Percentiles rank a stretch among this genome's conserved stretches.
These are phyloP conservation scores for Paecilomyces fulvus DNA, from an alignment of 2,329 filamentous ascomycete genomes.

Conservation along the genomic window DNA sequence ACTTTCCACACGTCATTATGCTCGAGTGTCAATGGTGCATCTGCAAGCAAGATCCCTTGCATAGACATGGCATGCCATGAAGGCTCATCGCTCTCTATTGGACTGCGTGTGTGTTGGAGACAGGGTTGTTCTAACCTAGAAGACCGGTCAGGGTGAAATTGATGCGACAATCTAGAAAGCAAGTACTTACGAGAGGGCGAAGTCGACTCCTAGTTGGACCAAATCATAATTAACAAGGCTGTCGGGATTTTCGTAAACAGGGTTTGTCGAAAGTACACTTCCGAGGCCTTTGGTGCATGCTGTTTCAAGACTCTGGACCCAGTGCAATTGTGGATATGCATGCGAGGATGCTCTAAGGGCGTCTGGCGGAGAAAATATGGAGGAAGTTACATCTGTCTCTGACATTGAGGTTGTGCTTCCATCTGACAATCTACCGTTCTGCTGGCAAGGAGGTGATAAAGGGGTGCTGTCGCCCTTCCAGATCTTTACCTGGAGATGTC, in stretches of 20 bases:
- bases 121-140: background rate
- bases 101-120: constrained; percentile 1
- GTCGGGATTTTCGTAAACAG: background rate
- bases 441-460: background rate
- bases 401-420: background rate
- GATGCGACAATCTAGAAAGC: background rate
- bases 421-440: background rate
- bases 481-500: background rate
- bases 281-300: background rate
- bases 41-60: constrained; percentile 6
- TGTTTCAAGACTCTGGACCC: background rate
- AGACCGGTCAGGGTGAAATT: background rate
- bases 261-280: background rate
- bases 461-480: background rate
- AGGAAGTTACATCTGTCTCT: background rate
- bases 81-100: background rate
- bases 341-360: background rate
- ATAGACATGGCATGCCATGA: constrained; percentile 6
- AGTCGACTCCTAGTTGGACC: background rate
- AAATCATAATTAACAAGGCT: background rate
- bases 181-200: background rate
- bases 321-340: background rate
- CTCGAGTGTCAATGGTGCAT: background rate
- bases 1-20: background rate
- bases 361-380: background rate